Evolutionary conservation across 129 eudicot species (phyloP).

Genomic region (Escallonia herrerae): DNA sequence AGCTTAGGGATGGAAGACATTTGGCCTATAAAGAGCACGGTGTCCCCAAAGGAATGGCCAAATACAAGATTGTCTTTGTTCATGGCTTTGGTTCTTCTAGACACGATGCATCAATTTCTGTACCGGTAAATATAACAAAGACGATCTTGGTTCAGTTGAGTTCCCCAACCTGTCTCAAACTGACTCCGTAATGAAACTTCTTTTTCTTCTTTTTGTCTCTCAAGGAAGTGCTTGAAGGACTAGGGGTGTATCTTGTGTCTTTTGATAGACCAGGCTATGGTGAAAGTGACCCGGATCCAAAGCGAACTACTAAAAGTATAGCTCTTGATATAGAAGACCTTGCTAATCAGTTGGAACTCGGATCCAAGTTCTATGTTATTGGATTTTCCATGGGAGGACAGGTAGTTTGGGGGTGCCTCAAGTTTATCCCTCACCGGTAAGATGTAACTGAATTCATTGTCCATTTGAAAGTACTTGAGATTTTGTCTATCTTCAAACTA

Average conservation of each 20-base stretch:
- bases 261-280: conserved; percentile 87
- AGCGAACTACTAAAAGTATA: conserved; percentile 45
- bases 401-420: conserved; percentile 73
- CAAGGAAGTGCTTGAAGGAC: conserved; percentile 47
- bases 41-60: conserved; percentile 44
- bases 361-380: conserved; percentile 55
- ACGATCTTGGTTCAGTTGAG: background rate
- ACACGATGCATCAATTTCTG: conserved; percentile 23
- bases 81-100: conserved; percentile 51
- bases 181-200: too few species aligned
- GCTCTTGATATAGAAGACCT: conserved; percentile 71
- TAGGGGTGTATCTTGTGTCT: conserved; percentile 52
- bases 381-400: conserved; percentile 86
- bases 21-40: conserved; percentile 68
- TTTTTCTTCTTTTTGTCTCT: background rate
- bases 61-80: conserved; percentile 41
- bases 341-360: conserved; percentile 60
- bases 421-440: conserved; percentile 68
- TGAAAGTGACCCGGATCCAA: conserved; percentile 83
- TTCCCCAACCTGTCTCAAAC: background rate
- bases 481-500: background rate
- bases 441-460: too few species aligned
- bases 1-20: conserved; percentile 64
- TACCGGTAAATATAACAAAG: conserved; percentile 18
- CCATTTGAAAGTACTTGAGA: background rate